Evolutionary conservation across 2,329 filamentous ascomycete genomes (phyloP), one percentile per base, ranked within the genome.

Genomic region (Fusarium sp.): DNA sequence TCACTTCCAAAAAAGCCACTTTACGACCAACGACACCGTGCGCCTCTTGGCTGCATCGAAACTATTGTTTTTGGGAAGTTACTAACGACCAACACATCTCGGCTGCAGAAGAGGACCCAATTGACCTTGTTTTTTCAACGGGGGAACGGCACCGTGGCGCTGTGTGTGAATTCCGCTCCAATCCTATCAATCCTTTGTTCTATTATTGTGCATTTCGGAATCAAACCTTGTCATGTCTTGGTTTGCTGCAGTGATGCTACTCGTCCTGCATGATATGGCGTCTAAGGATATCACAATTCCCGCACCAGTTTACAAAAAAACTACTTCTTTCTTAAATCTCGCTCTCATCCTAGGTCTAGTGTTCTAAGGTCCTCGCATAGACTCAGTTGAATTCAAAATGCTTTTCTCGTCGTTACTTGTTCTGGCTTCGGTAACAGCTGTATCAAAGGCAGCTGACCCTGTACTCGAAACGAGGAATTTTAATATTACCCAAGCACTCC

Each of bases 401-500:
- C 22, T 10, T 40, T 49, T 7, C n/a, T 53, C 8, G 2, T 22
- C 49, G 13, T 24, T 63, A 15, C 6, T 56, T 3, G 26, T 28
- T 8, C 13, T 53, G 7, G 28, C 37, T 10, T 47, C 50, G 19
- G 19, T 55, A 19, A 11, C 22, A 14, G 26, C 15, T n/a, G 19
- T 11, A 7, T 37, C 43, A 22, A 22, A 15, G 7, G 62, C 44
- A 6, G 4, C 24, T 4, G 41, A 53, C 13, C 9, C 37, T 22
- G 7, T 52, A 1, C 39, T 63, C 4, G 63, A 67, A 32, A 40
- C 65, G 1, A 24, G 28, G 13, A 24, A 45, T 17, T 67, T 68
- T 17, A 67, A 64, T 8, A 30, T 67, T 7, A 63, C 63, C 7
- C 43, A 67, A 28, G 65, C 65, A 7, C 65, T 68, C 10, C 54